Base-by-base conservation (phyloP, 108 stramenopile genomes). In the Mediolabrus comicus region DNA sequence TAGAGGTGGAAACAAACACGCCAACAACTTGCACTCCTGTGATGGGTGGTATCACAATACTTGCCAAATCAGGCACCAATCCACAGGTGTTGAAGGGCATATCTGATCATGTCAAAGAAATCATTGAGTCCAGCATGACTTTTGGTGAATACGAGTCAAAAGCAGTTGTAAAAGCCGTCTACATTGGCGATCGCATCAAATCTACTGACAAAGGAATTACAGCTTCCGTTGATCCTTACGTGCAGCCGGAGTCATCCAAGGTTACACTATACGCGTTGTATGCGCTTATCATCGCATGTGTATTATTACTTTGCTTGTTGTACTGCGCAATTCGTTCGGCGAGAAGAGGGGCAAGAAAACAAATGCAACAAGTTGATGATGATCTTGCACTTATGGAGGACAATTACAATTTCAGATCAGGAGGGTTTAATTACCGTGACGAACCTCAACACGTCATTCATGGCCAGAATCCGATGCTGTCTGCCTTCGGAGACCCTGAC, bases 1-100 rank as follows among this genome's bases (percentile, higher is more conserved):
- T 68, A 13, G 71, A 69, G 31, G 62, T 79, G 4, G 60, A 63
- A 17, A 58, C 14, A n/a, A 30, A 52, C 12, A 52, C 56, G 7
- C 71, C 60, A 1, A 59, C 78, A 35, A 66, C 49, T 1, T 79
- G 78, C 49, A 72, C 71, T 27, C 71, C 78, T 24, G 62, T 65
- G 3, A 52, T 56, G 24, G 78, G 78, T 9, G 36, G 53, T 6
- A 66, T 79, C 56, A 69, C 71, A 19, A 9, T 79, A 14, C 68
- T 34, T 56, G 66, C 62, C 19, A 59, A 68, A 59, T 32, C 62
- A 16, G 78, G 71, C 22, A 63, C 71, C 7, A 35, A 30, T 27
- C 59, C 51, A 52, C 35, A 25, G n/a, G 27, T 35, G 3, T 19
- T 68, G 49, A 25, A 35, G 7, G 56, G 28, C 16, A 69, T 62